Percentiles rank a stretch among this genome's conserved stretches.
phyloP scores from a whole-genome alignment of 2,329 filamentous ascomycete genomes.

The Rhexocercosporidium sp. region DNA sequence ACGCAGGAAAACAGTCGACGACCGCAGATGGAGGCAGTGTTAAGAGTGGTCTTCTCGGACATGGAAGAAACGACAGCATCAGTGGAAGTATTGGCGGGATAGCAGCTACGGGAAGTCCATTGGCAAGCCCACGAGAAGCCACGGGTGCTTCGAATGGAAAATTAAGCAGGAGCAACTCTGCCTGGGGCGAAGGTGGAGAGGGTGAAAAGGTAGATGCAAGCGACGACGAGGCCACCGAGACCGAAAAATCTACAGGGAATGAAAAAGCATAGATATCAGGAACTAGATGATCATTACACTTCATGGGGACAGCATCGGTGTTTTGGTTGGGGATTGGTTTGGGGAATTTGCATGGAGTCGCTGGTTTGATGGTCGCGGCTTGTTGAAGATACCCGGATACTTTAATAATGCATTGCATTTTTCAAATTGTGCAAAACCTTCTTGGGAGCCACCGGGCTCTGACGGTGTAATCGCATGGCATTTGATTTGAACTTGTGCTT shows the following conservation, averaged over 20 bases:
- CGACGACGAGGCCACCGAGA: conserved; percentile 25
- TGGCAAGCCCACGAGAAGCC: conserved; percentile 62
- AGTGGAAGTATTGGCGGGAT: conserved; percentile 72
- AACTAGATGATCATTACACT: conserved; percentile 8
- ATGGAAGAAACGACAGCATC: conserved; percentile 82
- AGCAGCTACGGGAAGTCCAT: conserved; percentile 58
- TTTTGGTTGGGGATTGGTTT: conserved; percentile 8
- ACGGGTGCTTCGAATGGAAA: conserved; percentile 27
- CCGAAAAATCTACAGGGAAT: conserved; percentile 15
- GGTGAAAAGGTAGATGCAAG: conserved; percentile 29
- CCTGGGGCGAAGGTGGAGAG: conserved; percentile 33
- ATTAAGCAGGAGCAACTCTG: conserved; percentile 41
- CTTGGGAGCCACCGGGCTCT: background rate
- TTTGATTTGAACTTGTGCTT: background rate
- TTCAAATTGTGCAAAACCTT: background rate
- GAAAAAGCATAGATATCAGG: conserved; percentile 21
- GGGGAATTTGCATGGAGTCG: conserved; percentile 19
- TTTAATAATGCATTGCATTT: conserved; percentile 30
- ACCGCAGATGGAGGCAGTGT: conserved; percentile 75
- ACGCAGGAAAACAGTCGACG: conserved; percentile 61
- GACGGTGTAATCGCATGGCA: background rate
- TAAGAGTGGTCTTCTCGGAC: conserved; percentile 76
- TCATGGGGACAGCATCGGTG: conserved; percentile 11
- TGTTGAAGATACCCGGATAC: conserved; percentile 36
- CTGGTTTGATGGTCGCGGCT: conserved; percentile 23